These are phyloP conservation scores for Salix purpurea DNA, from an alignment of 345 rosid species.

Conservation along the genomic window DNA sequence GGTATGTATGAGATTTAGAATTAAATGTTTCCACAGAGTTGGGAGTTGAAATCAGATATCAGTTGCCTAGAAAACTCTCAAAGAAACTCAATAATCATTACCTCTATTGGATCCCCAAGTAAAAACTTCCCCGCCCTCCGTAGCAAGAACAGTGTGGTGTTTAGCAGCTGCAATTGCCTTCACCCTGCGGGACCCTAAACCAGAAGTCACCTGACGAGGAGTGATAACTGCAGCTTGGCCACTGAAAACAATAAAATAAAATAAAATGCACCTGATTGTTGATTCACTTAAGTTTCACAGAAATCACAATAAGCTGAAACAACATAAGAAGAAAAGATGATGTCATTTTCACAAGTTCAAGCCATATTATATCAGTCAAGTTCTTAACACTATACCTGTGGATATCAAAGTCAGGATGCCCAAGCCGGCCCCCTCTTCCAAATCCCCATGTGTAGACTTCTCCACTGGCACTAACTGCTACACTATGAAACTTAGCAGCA, in stretches of 20 bases:
- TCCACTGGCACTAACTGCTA: conserved; percentile 69
- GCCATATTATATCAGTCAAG: conserved; percentile 34
- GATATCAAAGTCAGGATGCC: conserved; percentile 98
- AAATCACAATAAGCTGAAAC: background rate
- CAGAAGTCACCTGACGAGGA: conserved; percentile 85
- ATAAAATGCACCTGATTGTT: conserved; percentile 19
- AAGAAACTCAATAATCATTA: conserved; percentile 19
- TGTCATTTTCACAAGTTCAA: background rate
- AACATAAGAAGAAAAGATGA: background rate
- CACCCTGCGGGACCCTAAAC: conserved; percentile 78
- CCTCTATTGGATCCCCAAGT: conserved; percentile 99
- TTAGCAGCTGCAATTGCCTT: conserved; percentile 96
- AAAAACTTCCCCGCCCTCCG: conserved; percentile 82
- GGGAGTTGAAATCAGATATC: conserved; percentile 2
- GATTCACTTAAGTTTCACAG: conserved; percentile 3
- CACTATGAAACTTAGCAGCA: conserved; percentile 94
- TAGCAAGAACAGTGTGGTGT: conserved; percentile 92
- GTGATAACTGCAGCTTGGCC: conserved; percentile 99
- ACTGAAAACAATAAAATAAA: conserved; percentile 46
- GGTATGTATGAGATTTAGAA: background rate
- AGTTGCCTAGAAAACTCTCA: background rate
- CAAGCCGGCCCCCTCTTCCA: conserved; percentile 99
- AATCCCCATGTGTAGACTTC: conserved; percentile 96
- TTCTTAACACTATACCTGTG: conserved; percentile 57
- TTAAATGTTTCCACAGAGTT: background rate